These are phyloP conservation scores for Inga leiocalycina DNA, from an alignment of 306 rosid species.

Conservation along the genomic window DNA sequence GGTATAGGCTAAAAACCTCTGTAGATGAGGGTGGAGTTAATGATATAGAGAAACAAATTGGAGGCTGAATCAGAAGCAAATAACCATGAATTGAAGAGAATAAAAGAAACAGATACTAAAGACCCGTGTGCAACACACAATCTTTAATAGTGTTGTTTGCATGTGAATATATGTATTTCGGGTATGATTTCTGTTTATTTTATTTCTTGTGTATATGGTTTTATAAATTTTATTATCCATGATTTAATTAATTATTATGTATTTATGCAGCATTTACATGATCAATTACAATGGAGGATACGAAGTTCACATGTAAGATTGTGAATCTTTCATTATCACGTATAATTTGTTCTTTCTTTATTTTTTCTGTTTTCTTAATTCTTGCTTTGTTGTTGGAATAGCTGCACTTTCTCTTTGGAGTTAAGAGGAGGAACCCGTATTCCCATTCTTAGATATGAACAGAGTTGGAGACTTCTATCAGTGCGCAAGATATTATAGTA, in stretches of 20 bases:
- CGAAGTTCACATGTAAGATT: slow-evolving; percentile 94
- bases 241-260: slow-evolving; percentile 25
- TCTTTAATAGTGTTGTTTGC: background rate
- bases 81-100: background rate
- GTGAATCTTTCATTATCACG: slow-evolving; percentile 34
- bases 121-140: background rate
- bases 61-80: background rate
- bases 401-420: background rate
- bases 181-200: background rate
- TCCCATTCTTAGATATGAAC: background rate
- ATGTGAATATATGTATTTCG: background rate
- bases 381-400: background rate
- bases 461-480: background rate
- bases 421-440: background rate
- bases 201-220: background rate
- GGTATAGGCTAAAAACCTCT: background rate
- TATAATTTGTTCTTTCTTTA: background rate
- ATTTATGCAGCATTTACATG: slow-evolving; percentile 76
- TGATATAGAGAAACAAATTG: background rate
- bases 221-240: background rate
- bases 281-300: slow-evolving; percentile 93
- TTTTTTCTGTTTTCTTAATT: background rate
- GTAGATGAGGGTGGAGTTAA: background rate
- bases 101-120: background rate
- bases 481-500: background rate